Conservation (phyloP, 257 asterid genomes). For the Echites panduratus region DNA sequence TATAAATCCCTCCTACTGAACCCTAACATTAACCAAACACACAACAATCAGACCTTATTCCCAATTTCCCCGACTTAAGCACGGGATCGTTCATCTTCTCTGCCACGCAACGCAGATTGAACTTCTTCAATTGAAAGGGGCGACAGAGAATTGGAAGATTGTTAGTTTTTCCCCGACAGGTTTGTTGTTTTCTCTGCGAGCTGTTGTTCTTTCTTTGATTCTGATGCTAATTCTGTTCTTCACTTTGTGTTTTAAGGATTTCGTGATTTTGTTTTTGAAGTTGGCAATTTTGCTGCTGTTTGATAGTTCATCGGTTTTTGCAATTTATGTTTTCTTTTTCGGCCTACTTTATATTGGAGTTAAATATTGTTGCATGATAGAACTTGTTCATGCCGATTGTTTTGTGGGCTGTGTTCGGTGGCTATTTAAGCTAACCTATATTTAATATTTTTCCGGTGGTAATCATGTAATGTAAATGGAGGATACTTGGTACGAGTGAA, state of each 20-base stretch:
- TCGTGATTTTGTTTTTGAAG: neutral
- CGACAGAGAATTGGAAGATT: neutral
- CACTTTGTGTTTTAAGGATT: neutral
- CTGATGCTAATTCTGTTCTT: neutral
- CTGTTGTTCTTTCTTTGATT: no score
- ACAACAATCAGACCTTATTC: neutral
- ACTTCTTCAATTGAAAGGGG: neutral
- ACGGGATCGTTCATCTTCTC: constrained; percentile 1
- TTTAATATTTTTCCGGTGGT: neutral
- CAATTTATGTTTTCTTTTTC: neutral
- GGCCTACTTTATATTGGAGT: neutral
- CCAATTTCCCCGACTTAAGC: neutral
- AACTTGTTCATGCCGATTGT: neutral
- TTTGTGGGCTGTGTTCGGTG: neutral
- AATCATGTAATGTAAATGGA: neutral
- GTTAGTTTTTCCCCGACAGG: neutral
- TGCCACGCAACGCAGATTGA: neutral
- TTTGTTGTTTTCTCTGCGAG: neutral
- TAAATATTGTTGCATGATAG: neutral
- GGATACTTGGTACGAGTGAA: neutral
- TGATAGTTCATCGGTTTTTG: neutral
- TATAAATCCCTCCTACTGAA: neutral
- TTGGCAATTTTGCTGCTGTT: neutral
- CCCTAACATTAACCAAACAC: neutral
- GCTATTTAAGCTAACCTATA: neutral